Base-by-base conservation (phyloP, 2,329 filamentous ascomycete genomes). In the Didymella exigua region DNA sequence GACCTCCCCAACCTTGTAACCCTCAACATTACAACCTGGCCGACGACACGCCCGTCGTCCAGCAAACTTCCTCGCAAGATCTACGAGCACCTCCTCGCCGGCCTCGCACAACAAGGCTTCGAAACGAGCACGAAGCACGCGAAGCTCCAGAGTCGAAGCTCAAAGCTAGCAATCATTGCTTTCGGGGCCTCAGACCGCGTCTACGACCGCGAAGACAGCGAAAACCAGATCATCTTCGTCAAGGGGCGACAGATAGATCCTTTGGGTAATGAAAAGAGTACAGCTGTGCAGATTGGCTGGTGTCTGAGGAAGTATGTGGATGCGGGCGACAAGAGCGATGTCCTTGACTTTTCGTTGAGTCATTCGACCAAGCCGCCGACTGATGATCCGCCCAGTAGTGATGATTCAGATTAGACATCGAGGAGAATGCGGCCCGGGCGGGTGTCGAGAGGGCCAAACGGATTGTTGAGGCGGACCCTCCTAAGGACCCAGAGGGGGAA, bases 11-110 rank as follows among this genome's bases (percentile, higher is more conserved):
- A 76, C 27, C 68, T 82, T 8, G 70, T 77, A 4, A 80, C 79
- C 0, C 66, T 82, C 16, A 78, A 81, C 55, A 77, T 81, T 57
- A 78, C 77, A 0, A 79, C 76, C 4, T 81, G 79, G 77, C 79
- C 79, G 5, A 78, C 62, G 19, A 79, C 78, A 58, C 72, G 68
- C 33, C 76, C 76, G 1, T 75, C 71, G 3, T 72, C 75, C 38
- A 67, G 64, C 7, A 69, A 75, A 26, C 66, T 80, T 4, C 76
- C 78, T 0, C 73, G 76, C 31, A 71, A 75, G 49, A 69, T 79
- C 13, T 81, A 81, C 61, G 77, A 80, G 58, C 73, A 75, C 38
- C 67, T 80, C 6, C 72, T 81, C n/a, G 71, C 74, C 37, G 67
- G 69, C 9, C 61, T 77, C 34, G 75, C 76, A 2, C 73, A 77